phyloP scores from a whole-genome alignment of 2,329 filamentous ascomycete genomes.

The Chaetothyriales sp. region DNA sequence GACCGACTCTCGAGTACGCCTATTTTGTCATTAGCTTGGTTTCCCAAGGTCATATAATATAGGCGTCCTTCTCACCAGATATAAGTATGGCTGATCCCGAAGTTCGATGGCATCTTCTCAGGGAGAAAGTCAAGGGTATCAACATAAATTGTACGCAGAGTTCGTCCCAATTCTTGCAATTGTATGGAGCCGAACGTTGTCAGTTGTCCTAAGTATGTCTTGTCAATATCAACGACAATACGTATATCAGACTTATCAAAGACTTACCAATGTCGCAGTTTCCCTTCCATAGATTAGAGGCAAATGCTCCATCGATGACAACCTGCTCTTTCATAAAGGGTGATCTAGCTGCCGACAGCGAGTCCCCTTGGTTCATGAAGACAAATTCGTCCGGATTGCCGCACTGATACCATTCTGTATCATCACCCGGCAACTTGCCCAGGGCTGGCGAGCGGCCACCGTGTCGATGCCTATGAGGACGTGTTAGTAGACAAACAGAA shows the following conservation, averaged over 20 bases:
- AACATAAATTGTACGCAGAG: conserved; percentile 1
- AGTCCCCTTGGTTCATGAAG: background rate
- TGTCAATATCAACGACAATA: background rate
- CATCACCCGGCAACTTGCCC: background rate
- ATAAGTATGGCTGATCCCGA: conserved; percentile 2
- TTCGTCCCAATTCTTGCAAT: conserved; percentile 1
- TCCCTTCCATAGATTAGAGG: conserved; percentile 1
- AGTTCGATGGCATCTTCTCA: background rate
- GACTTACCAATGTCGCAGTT: conserved; percentile 1
- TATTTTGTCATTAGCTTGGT: background rate
- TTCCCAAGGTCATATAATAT: background rate
- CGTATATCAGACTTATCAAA: background rate
- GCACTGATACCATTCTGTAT: conserved; percentile 1
- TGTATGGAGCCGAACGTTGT: conserved; percentile 1
- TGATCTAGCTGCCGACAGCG: background rate
- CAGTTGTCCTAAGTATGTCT: background rate
- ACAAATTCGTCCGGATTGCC: conserved; percentile 1
- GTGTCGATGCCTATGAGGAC: background rate
- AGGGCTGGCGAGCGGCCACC: conserved; percentile 1
- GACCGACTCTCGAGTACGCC: conserved; percentile 1
- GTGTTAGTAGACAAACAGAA: too few relatives aligned
- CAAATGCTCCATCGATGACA: conserved; percentile 1
- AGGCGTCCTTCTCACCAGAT: background rate
- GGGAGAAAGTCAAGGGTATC: conserved; percentile 1
- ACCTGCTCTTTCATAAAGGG: conserved; percentile 2